These are phyloP conservation scores for Gremmenia infestans DNA, from an alignment of 2,329 filamentous ascomycete genomes.

Conservation along the genomic window DNA sequence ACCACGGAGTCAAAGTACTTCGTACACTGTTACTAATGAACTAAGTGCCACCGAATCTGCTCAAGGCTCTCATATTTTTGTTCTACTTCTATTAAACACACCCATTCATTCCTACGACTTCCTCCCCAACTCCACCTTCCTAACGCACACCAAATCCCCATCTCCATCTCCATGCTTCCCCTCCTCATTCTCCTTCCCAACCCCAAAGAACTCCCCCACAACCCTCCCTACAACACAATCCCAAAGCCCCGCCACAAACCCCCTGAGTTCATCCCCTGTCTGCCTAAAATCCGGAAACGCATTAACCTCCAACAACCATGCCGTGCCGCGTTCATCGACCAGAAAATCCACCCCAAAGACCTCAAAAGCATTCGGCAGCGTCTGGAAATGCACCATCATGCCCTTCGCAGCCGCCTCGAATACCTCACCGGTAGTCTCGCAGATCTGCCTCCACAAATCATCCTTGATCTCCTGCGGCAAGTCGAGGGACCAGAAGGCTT, in stretches of 20 bases:
- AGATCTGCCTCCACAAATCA: conserved; percentile 69
- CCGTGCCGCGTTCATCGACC: conserved; percentile 58
- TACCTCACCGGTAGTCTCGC: conserved; percentile 64
- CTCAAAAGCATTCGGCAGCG: conserved; percentile 84
- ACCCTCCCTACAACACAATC: conserved; percentile 64
- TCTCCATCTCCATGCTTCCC: conserved; percentile 29
- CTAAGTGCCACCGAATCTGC: too few relatives aligned
- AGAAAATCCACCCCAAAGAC: conserved; percentile 89
- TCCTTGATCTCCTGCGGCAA: conserved; percentile 37
- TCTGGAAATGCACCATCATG: conserved; percentile 89
- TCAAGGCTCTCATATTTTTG: neutral
- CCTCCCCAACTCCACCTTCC: conserved; percentile 47
- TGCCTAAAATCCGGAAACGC: conserved; percentile 95
- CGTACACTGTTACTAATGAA: too few relatives aligned
- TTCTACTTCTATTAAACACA: neutral
- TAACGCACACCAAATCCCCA: conserved; percentile 49
- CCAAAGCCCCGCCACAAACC: conserved; percentile 72
- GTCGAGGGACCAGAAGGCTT: conserved; percentile 66
- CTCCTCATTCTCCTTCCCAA: conserved; percentile 17
- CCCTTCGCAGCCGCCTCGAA: conserved; percentile 82
- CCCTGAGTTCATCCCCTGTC: conserved; percentile 71
- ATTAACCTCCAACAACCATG: conserved; percentile 87
- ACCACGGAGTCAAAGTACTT: too few relatives aligned
- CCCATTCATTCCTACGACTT: conserved; percentile 11
- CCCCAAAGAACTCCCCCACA: conserved; percentile 63